A percentile compares a stretch with the other conserved stretches of the same genome.
These are phyloP conservation scores for Penicillium sp. DNA, from an alignment of 2,329 filamentous ascomycete species.

Conservation along the genomic window DNA sequence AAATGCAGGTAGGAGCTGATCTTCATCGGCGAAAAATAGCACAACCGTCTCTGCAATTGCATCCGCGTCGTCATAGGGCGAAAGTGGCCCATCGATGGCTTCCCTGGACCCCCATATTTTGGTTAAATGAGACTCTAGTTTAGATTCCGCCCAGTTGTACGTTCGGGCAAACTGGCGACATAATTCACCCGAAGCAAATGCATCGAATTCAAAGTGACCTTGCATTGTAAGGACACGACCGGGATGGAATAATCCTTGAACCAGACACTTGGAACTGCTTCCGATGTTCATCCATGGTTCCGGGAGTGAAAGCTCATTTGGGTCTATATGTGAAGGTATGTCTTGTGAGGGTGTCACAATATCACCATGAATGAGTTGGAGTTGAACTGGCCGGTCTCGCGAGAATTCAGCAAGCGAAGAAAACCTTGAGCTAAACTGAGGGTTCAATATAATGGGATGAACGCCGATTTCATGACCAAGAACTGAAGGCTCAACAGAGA, in stretches of 20 bases:
- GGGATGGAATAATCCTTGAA: constrained; percentile 29
- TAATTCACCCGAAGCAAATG: constrained; percentile 23
- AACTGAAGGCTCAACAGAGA: constrained; percentile 25
- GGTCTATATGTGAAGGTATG: not conserved
- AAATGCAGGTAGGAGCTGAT: not conserved
- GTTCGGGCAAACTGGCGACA: constrained; percentile 24
- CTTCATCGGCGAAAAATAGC: constrained; percentile 28
- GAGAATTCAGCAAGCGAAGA: constrained; percentile 3
- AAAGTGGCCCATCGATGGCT: constrained; percentile 7
- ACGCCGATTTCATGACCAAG: constrained; percentile 33
- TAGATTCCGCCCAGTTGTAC: constrained; percentile 20
- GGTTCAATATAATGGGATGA: constrained; percentile 21
- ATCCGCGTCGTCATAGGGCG: constrained; percentile 28
- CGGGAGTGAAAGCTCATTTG: constrained; percentile 9
- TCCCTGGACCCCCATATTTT: constrained; percentile 19
- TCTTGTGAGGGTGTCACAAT: constrained; percentile 22
- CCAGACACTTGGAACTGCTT: constrained; percentile 20
- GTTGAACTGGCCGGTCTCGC: constrained; percentile 11
- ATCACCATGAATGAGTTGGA: constrained; percentile 38
- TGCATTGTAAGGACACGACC: constrained; percentile 29
- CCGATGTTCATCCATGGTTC: constrained; percentile 28
- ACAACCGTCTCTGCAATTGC: constrained; percentile 33
- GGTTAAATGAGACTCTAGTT: constrained; percentile 16
- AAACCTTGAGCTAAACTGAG: constrained; percentile 12
- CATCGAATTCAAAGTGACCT: constrained; percentile 34